Evolutionary conservation across 1,284 basidiomycete species (phyloP).

Genomic region (Papiliotrema fonsecae): DNA sequence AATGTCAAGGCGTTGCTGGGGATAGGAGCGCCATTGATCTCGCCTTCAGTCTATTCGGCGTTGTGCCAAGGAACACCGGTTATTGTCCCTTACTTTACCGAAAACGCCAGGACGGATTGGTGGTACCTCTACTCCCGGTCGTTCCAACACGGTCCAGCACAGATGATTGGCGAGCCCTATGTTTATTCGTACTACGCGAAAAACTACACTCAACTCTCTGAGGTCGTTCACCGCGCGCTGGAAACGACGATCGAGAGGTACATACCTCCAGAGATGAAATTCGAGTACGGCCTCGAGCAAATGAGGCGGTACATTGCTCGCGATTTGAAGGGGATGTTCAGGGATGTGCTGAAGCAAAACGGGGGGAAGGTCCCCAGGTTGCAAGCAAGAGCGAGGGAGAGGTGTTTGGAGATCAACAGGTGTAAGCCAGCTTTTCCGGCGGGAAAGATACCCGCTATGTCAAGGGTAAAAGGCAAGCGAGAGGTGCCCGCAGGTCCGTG

Average conservation of each 20-base stretch:
- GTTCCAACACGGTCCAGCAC: conserved; percentile 40
- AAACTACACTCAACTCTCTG: conserved; percentile 23
- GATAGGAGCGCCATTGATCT: conserved; percentile 36
- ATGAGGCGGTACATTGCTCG: conserved; percentile 19
- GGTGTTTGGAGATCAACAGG: conserved; percentile 22
- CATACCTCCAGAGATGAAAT: conserved; percentile 29
- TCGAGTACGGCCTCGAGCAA: conserved; percentile 13
- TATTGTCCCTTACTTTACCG: conserved; percentile 34
- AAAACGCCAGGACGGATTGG: conserved; percentile 19
- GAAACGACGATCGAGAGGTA: conserved; percentile 26
- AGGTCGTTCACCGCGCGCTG: conserved; percentile 22
- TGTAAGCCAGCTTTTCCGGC: conserved; percentile 6
- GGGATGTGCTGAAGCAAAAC: conserved; percentile 7
- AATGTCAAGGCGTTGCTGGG: conserved; percentile 36
- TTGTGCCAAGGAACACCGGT: conserved; percentile 44
- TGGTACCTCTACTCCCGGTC: conserved; percentile 31
- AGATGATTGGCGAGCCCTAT: conserved; percentile 36
- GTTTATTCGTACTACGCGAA: conserved; percentile 35
- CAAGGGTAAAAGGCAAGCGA: too few species aligned
- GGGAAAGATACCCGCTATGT: neutral
- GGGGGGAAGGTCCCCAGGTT: conserved; percentile 20
- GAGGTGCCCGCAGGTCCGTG: too few species aligned
- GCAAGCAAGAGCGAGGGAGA: conserved; percentile 12
- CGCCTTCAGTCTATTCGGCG: conserved; percentile 38
- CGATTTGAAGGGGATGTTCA: conserved; percentile 27